A percentile compares a stretch with the other conserved stretches of the same genome.
These are phyloP conservation scores for Avena sativa DNA, from an alignment of 176 grass and related monocot genomes.

Conservation along the genomic window DNA sequence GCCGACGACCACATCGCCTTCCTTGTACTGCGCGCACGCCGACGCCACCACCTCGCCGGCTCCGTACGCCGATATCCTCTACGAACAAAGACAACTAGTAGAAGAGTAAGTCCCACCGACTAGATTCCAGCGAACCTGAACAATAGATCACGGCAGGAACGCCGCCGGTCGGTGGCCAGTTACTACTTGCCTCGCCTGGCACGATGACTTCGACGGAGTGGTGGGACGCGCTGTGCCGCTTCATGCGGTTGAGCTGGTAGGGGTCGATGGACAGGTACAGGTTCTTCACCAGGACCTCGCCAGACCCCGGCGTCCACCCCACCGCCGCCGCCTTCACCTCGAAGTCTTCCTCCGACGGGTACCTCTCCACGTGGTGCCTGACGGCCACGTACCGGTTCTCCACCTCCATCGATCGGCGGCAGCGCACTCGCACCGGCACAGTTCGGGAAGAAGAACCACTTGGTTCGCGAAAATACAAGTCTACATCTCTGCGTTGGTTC, in stretches of 20 bases:
- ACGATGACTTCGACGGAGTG: conserved; percentile 14
- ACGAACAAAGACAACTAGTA: too few relatives aligned
- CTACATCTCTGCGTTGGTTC: too few relatives aligned
- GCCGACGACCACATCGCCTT: conserved; percentile 51
- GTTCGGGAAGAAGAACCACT: too few relatives aligned
- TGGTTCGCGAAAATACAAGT: too few relatives aligned
- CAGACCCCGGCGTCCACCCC: conserved; percentile 33
- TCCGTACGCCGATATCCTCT: conserved; percentile 44
- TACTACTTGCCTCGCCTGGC: conserved; percentile 46
- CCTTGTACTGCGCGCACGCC: conserved; percentile 33
- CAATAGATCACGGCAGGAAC: too few relatives aligned
- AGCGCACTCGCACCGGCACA: too few relatives aligned
- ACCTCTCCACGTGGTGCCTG: conserved; percentile 47
- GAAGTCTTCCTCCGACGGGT: conserved; percentile 57
- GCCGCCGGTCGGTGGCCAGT: too few relatives aligned
- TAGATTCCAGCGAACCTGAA: too few relatives aligned
- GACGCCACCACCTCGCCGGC: conserved; percentile 60
- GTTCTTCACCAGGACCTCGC: conserved; percentile 60
- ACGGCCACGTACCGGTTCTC: not conserved
- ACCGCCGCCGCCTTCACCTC: conserved; percentile 32
- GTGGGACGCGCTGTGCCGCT: conserved; percentile 46
- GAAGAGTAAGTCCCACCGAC: too few relatives aligned
- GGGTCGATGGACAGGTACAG: conserved; percentile 63
- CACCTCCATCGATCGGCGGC: too few relatives aligned
- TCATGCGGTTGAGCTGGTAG: conserved; percentile 74